Evolutionary conservation across 805 yeast genomes (phyloP).

Genomic region (Saccharomyces jurei): DNA sequence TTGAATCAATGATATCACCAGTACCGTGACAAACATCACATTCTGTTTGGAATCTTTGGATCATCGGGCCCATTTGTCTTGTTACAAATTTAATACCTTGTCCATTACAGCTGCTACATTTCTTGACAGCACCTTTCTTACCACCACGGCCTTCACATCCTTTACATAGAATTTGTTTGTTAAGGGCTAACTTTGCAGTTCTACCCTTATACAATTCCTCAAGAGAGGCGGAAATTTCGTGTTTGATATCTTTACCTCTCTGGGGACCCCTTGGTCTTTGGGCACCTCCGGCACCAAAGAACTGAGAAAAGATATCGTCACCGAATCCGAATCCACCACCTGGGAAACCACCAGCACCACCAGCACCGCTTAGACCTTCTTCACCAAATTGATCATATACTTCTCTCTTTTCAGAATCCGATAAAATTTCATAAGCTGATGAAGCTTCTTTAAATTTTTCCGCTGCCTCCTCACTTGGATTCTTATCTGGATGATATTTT

Average conservation of each 20-base stretch:
- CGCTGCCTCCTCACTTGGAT: conserved; percentile 78
- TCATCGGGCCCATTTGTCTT: conserved; percentile 98
- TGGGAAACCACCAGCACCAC: conserved; percentile 60
- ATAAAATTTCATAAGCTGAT: conserved; percentile 79
- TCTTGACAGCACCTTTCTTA: conserved; percentile 79
- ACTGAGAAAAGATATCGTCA: conserved; percentile 48
- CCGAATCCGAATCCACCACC: conserved; percentile 33
- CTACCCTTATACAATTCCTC: conserved; percentile 94
- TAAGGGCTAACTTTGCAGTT: conserved; percentile 86
- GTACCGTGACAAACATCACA: conserved; percentile 90
- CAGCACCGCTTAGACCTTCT: conserved; percentile 82
- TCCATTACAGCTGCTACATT: conserved; percentile 84
- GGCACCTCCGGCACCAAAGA: conserved; percentile 62
- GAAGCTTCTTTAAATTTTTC: conserved; percentile 91
- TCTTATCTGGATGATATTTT: conserved; percentile 76
- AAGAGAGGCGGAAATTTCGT: conserved; percentile 72
- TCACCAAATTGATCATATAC: conserved; percentile 85
- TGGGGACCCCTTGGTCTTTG: conserved; percentile 75
- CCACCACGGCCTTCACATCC: conserved; percentile 95
- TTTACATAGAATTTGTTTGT: conserved; percentile 83
- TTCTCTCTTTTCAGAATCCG: conserved; percentile 83
- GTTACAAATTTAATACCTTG: conserved; percentile 85
- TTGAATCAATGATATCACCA: conserved; percentile 80
- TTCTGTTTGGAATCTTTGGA: conserved; percentile 91
- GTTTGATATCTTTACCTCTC: conserved; percentile 86